Evolutionary conservation across 2,329 filamentous ascomycete species (phyloP).

Genomic region (Exophiala sp.): DNA sequence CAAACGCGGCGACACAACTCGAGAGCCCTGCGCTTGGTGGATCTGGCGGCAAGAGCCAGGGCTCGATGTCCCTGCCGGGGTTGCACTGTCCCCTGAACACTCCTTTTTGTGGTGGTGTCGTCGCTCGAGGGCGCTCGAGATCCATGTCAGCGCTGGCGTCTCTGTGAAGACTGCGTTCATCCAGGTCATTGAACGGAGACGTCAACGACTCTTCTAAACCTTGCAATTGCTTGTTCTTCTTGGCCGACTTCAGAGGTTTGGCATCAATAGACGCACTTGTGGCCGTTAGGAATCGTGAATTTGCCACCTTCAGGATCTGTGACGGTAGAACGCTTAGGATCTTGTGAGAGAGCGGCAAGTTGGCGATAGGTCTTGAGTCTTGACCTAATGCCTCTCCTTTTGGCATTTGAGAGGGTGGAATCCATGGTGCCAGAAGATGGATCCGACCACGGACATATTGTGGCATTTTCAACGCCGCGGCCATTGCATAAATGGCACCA

Average conservation of each 20-base stretch:
- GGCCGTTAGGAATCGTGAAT: constrained; percentile 89
- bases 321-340: constrained; percentile 86
- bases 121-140: constrained; percentile 10
- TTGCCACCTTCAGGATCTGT: constrained; percentile 85
- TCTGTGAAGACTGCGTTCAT: constrained; percentile 9
- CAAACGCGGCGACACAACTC: constrained; percentile 10
- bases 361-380: constrained; percentile 65
- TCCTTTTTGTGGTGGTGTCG: constrained; percentile 13
- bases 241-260: constrained; percentile 22
- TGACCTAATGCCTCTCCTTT: constrained; percentile 54
- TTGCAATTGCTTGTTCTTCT: constrained; percentile 20
- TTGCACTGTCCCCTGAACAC: constrained; percentile 1
- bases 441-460: constrained; percentile 92
- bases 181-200: constrained; percentile 15
- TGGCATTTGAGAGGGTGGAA: constrained; percentile 85
- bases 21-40: constrained; percentile 1
- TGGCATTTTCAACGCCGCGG: constrained; percentile 89
- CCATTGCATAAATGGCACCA: constrained; percentile 94
- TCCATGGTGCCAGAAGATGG: constrained; percentile 92
- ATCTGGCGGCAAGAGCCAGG: constrained; percentile 10
- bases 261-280: constrained; percentile 52
- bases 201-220: constrained; percentile 10
- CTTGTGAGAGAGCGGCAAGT: constrained; percentile 83
- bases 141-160: constrained; percentile 3
- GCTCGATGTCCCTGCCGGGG: constrained; percentile 2